Conservation (phyloP, 208 protist genomes). For the Wallacemonas sp. region DNA sequence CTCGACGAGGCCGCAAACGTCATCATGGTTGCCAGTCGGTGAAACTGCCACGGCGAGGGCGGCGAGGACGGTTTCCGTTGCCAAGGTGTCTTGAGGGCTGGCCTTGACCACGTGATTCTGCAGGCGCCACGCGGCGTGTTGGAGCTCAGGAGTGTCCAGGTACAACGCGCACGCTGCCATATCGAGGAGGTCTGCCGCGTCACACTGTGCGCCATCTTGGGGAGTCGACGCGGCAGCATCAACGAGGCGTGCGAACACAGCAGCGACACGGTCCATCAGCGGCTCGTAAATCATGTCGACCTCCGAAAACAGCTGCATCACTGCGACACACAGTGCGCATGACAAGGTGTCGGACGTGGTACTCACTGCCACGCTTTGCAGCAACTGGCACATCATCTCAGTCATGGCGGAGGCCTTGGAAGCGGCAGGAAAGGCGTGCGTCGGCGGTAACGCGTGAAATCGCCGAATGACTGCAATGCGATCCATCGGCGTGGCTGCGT, state of each 20-base stretch:
- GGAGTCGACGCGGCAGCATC: background rate
- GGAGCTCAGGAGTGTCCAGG: conserved; percentile 50
- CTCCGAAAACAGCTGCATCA: conserved; percentile 19
- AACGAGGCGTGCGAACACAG: conserved; percentile 1
- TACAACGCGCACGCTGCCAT: conserved; percentile 32
- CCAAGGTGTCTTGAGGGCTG: background rate
- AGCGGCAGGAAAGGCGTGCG: background rate
- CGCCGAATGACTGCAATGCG: conserved; percentile 13
- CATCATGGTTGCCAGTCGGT: background rate
- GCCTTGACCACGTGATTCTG: conserved; percentile 24
- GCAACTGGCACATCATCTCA: no score
- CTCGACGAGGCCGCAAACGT: background rate
- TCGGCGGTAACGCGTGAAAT: background rate
- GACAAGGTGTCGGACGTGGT: background rate
- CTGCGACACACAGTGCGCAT: background rate
- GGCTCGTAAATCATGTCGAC: conserved; percentile 36
- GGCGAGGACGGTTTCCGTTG: conserved; percentile 24
- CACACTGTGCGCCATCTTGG: no score
- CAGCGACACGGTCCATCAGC: conserved; percentile 48
- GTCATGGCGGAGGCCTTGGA: background rate
- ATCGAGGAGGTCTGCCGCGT: conserved; percentile 13
- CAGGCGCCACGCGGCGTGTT: conserved; percentile 20
- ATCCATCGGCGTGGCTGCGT: no score
- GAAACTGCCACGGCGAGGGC: conserved; percentile 21
- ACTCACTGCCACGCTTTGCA: no score